Evolutionary conservation across 176 grass and related monocot species (phyloP).

Genomic region (Puccinellia tenuiflora): DNA sequence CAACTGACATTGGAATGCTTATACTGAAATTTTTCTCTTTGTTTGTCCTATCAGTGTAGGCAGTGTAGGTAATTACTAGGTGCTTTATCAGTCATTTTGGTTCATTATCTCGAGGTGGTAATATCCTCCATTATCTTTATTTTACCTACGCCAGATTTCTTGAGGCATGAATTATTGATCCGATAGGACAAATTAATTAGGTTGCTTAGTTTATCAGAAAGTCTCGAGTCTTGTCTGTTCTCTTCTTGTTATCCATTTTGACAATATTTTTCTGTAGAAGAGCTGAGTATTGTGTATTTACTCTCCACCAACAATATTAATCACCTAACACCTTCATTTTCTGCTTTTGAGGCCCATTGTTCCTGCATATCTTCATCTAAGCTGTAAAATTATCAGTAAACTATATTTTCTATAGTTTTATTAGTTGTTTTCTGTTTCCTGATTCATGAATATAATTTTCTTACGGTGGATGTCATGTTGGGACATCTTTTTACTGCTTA

Average conservation of each 20-base stretch:
- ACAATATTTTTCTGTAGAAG: neutral
- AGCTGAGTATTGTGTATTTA: neutral
- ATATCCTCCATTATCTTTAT: neutral
- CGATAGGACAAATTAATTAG: neutral
- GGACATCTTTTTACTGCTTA: conserved; percentile 8
- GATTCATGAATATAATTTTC: neutral
- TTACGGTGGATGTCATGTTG: neutral
- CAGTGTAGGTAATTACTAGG: neutral
- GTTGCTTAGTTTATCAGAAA: neutral
- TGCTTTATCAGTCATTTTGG: neutral
- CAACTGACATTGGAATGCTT: neutral
- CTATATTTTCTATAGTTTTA: neutral
- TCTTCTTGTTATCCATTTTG: neutral
- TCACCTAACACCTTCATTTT: neutral
- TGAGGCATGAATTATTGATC: neutral
- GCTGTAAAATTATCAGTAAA: neutral
- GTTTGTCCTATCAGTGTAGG: neutral
- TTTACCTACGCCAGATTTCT: neutral
- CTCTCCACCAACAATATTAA: conserved; percentile 4
- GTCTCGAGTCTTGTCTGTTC: neutral
- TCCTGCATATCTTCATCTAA: neutral
- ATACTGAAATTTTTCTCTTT: neutral
- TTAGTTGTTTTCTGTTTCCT: neutral
- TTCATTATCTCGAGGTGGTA: neutral
- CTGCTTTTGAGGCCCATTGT: neutral